Evolutionary conservation across 345 rosid genomes (phyloP), one percentile per base, ranked within the genome.

Genomic region (Melaleuca alternifolia): DNA sequence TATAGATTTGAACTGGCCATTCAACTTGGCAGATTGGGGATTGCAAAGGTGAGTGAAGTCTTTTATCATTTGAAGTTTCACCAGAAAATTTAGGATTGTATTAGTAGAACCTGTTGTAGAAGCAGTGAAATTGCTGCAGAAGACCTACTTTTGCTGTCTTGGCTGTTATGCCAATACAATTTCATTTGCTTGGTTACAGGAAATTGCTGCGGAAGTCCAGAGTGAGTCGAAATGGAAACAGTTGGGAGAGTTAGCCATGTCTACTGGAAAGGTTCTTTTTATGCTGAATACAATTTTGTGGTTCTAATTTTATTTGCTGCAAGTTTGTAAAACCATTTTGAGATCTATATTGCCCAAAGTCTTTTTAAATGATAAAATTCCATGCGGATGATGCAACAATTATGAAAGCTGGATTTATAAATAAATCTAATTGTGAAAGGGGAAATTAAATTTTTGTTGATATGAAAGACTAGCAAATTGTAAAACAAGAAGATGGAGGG

Each of bases 221-320:
- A 95, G 98, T 3, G 99, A 98, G 90, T 94, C 97, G 51, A 98
- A 98, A 87, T 98, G 99, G 99, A 96, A 98, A 92, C 99, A 95
- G 90, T 90, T 98, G 89, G 99, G 99, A 89, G 98, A 96, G 90
- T 92, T 98, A 86, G 99, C 99, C 50, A 95, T 98, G 99, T 98
- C 99, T 41, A 91, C 94, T 84, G 99, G 99, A 87, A 95, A 95
- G 98, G 99, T 98, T 82, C 82, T 85, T 86, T 50, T 59, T 85
- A 24, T 10, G 14, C 16, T 41, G 28, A 83, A 33, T 51, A 52
- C 85, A 51, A 53, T 21, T 83, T 53, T 83, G 24, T 82, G 84
- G 20, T 82, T 82, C 41, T 82, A 52, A 33, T 26, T n/a, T 30
- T 82, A 14, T 33, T 26, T 3, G 11, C 48, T 37, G 81, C 14